Evolutionary conservation across 306 rosid species (phyloP).

Genomic region (Vigna trinervia): DNA sequence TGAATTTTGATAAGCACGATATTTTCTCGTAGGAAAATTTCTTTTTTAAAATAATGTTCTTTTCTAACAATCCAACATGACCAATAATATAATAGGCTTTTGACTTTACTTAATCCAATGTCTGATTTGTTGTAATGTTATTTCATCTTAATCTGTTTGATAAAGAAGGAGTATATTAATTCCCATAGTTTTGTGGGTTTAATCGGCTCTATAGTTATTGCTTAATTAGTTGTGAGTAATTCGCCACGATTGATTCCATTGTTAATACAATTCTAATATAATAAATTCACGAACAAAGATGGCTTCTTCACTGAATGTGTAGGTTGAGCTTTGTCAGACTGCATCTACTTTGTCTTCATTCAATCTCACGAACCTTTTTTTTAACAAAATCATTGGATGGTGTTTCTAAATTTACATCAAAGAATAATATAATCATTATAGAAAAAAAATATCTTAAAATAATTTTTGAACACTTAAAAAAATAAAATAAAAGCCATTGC

Average conservation of each 20-base stretch:
- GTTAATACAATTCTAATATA: not conserved
- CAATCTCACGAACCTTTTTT: not conserved
- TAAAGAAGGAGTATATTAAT: no score
- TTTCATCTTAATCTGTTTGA: not conserved
- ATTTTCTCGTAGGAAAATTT: no score
- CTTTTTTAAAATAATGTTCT: not conserved
- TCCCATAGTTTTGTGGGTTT: not conserved
- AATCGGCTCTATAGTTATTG: not conserved
- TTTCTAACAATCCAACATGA: not conserved
- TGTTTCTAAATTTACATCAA: not conserved
- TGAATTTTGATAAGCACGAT: constrained; percentile 33
- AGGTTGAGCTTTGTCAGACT: not conserved
- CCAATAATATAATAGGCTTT: not conserved
- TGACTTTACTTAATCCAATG: no score
- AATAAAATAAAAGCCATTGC: no score
- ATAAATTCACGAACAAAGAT: not conserved
- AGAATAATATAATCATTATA: not conserved
- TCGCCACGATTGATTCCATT: not conserved
- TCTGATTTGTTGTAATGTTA: not conserved
- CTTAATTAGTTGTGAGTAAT: not conserved
- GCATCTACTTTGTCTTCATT: not conserved
- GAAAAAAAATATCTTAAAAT: not conserved
- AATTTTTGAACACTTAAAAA: no score
- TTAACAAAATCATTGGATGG: not conserved
- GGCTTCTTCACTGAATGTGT: not conserved